These are phyloP conservation scores for Globisporangium perplexum DNA, from an alignment of 352 stramenopile species.

Conservation along the genomic window DNA sequence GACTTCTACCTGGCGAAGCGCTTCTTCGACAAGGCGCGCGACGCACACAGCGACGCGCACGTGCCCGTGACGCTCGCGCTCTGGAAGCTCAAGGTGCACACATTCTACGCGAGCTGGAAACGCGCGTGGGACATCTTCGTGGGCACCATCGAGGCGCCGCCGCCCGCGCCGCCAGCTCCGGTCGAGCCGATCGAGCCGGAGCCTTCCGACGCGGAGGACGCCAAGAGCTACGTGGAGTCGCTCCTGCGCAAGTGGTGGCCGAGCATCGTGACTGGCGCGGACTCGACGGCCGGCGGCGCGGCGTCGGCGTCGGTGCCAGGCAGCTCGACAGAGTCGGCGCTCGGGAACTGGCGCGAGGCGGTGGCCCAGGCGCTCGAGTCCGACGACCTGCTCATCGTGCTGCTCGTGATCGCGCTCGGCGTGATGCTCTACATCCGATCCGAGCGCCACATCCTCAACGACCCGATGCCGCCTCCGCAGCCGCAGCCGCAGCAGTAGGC, in stretches of 20 bases:
- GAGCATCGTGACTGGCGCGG: constrained; percentile 12
- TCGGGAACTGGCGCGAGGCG: constrained; percentile 28
- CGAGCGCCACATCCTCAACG: constrained; percentile 39
- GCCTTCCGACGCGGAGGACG: constrained; percentile 1
- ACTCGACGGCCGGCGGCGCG: constrained; percentile 7
- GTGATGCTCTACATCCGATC: constrained; percentile 75
- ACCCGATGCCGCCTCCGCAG: constrained; percentile 13
- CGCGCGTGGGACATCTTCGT: constrained; percentile 56
- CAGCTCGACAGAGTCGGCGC: neutral
- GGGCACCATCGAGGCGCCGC: constrained; percentile 31
- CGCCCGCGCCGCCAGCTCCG: neutral
- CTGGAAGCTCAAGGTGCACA: constrained; percentile 72
- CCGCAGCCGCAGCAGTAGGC: constrained; percentile 8
- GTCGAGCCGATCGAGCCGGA: neutral
- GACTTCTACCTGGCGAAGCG: constrained; percentile 91
- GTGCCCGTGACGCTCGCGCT: constrained; percentile 80
- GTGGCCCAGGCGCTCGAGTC: constrained; percentile 25
- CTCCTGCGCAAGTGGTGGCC: constrained; percentile 33
- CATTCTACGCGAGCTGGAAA: constrained; percentile 44
- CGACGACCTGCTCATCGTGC: constrained; percentile 61
- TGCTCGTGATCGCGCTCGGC: constrained; percentile 51
- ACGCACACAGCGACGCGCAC: constrained; percentile 66
- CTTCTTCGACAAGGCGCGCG: constrained; percentile 82
- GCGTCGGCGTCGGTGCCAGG: too few species aligned
- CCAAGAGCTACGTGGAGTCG: constrained; percentile 15